A percentile compares a stretch with the other conserved stretches of the same genome.
phyloP scores from a whole-genome alignment of 768 basidiomycete genomes.

The Lentinus tigrinus region DNA sequence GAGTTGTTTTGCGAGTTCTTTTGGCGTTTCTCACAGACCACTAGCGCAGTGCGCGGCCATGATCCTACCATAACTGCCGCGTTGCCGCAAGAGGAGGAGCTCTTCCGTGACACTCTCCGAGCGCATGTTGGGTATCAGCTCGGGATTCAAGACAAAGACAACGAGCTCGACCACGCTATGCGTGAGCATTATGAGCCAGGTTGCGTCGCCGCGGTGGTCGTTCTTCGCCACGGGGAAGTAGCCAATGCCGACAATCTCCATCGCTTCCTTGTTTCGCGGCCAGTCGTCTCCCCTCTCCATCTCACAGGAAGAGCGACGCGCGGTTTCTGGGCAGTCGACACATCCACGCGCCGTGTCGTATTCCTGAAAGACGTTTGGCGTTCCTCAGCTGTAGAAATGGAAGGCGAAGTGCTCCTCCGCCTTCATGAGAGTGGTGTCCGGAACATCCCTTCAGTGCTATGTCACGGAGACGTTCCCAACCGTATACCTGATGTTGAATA shows the following conservation, averaged over 20 bases:
- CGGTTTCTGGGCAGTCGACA: constrained; percentile 8
- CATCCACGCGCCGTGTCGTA: not conserved
- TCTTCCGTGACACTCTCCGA: not conserved
- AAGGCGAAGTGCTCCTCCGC: not conserved
- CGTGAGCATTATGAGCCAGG: constrained; percentile 2
- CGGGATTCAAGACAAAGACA: not conserved
- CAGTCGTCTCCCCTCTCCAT: not conserved
- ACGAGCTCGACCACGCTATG: not conserved
- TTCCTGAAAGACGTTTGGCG: constrained; percentile 12
- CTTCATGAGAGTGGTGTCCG: not conserved
- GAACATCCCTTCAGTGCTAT: not conserved
- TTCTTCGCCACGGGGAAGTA: not conserved
- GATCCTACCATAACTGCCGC: constrained; percentile 11
- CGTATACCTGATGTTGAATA: not conserved
- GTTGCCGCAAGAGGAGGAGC: not conserved
- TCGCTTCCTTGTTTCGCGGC: constrained; percentile 4
- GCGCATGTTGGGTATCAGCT: not conserved
- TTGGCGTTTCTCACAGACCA: constrained; percentile 25
- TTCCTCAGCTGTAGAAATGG: not conserved
- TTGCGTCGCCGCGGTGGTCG: not conserved
- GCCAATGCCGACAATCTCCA: not conserved
- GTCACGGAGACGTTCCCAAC: not conserved
- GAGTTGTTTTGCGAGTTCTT: constrained; percentile 30
- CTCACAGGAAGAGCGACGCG: not conserved
- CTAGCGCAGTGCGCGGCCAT: constrained; percentile 22